These are phyloP conservation scores for Curvularia hawaiiensis DNA, from an alignment of 2,329 filamentous ascomycete species.

Conservation along the genomic window DNA sequence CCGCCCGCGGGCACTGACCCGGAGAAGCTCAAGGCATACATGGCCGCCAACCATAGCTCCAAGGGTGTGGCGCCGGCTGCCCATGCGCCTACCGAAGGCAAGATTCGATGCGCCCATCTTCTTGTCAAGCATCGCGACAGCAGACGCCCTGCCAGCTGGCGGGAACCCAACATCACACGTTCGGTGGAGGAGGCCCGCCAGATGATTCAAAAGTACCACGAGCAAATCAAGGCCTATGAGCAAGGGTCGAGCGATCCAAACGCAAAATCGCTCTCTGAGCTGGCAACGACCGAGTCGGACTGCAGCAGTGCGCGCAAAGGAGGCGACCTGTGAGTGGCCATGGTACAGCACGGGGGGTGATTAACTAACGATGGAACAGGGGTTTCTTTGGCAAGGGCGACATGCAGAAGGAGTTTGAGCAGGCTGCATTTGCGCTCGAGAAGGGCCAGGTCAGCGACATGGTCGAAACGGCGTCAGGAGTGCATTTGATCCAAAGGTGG, in stretches of 20 bases:
- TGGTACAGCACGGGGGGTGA: neutral
- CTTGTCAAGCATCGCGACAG: conserved; percentile 93
- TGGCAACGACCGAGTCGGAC: conserved; percentile 89
- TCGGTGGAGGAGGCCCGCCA: conserved; percentile 82
- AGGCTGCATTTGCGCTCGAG: conserved; percentile 88
- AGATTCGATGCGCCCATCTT: conserved; percentile 92
- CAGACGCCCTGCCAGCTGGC: conserved; percentile 90
- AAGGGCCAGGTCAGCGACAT: conserved; percentile 85
- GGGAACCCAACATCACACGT: conserved; percentile 85
- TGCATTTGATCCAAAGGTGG: conserved; percentile 93
- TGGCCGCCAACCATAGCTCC: conserved; percentile 83
- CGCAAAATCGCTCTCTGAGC: conserved; percentile 67
- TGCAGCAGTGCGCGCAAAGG: conserved; percentile 94
- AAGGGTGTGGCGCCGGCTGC: conserved; percentile 51
- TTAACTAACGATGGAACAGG: conserved; percentile 45
- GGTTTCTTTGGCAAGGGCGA: conserved; percentile 93
- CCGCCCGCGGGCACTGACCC: conserved; percentile 86
- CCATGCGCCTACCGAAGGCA: conserved; percentile 59
- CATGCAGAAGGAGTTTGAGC: conserved; percentile 99
- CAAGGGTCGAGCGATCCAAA: conserved; percentile 50
- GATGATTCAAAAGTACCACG: conserved; percentile 77
- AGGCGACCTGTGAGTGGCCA: conserved; percentile 75
- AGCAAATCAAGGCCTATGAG: conserved; percentile 71
- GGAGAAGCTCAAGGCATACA: conserved; percentile 91
- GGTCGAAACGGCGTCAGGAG: conserved; percentile 89